Conservation (phyloP, 208 protist species). For the Leishmania guyanensis region DNA sequence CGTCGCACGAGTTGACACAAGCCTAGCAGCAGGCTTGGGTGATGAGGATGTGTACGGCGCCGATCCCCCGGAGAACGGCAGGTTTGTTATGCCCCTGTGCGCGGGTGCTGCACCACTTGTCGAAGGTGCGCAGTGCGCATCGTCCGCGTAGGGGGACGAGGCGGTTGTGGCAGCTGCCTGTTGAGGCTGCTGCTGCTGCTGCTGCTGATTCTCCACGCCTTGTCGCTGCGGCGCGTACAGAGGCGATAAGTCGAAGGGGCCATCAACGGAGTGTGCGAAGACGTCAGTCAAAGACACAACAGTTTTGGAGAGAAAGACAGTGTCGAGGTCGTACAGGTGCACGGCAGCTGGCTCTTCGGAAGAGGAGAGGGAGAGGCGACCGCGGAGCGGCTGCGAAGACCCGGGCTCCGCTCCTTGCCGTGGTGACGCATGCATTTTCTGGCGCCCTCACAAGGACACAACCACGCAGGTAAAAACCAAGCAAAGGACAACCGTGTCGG, state of each 20-base stretch:
- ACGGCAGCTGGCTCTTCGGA: constrained; percentile 19
- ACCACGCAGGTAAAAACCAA: not conserved
- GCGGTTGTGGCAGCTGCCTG: not conserved
- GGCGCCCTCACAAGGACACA: not conserved
- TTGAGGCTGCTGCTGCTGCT: not conserved
- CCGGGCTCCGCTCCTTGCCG: not conserved
- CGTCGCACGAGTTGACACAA: not conserved
- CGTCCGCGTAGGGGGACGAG: not conserved
- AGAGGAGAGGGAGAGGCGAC: not conserved
- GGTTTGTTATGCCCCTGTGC: not conserved
- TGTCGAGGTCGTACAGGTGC: constrained; percentile 34
- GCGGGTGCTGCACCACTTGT: not conserved
- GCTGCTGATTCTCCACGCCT: not conserved
- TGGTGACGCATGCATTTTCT: not conserved
- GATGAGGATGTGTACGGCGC: constrained; percentile 17
- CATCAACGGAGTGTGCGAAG: constrained; percentile 16
- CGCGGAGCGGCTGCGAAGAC: not conserved
- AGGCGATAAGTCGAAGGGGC: constrained; percentile 19
- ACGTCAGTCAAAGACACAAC: constrained; percentile 31
- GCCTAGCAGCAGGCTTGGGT: not conserved
- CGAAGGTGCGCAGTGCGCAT: not conserved
- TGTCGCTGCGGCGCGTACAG: not conserved
- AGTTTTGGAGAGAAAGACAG: constrained; percentile 41
- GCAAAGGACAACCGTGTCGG: not conserved
- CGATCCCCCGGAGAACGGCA: constrained; percentile 22